Base-by-base conservation (phyloP, 345 rosid genomes). In the Linum trigynum region DNA sequence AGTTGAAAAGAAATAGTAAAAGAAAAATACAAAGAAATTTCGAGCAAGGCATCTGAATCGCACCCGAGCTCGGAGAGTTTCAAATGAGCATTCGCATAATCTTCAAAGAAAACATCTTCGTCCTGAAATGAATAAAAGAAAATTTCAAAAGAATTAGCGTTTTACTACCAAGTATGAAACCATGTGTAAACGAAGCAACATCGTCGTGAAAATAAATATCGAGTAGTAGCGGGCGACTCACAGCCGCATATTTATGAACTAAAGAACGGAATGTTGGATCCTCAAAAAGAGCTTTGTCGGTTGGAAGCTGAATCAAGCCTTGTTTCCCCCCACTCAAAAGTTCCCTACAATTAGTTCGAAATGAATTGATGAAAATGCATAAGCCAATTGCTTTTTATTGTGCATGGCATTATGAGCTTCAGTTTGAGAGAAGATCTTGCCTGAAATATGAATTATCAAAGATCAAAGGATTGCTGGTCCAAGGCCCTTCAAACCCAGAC, bases 31-130 rank as follows among this genome's bases (percentile, higher is more conserved):
- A 9, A 1, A 2, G 53, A 10, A 48, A 3, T 5, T 9, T 48
- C 14, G 53, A 48, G 15, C 15, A 6, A 6, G 3, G 53, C 1
- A 48, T 48, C 15, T 48, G 11, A 9, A 0, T 1, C 66, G 37
- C 39, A 74, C 73, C 73, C 73, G 7, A 69, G 70, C 17, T 69
- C 70, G 3, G 77, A 74, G 17, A 74, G 77, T 67, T 74, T 74
- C 66, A 74, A 4, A 65, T 74, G 73, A 53, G 70, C 73, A 61
- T 74, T 73, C 14, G 64, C 67, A 60, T 65, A 74, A 55, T 65
- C 73, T 15, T 45, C 70, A 55, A 74, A 69, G 59, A 74, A 74
- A 4, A 64, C 77, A 65, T 74, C 73, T 58, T 74, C 73, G 9
- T 69, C 70, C 72, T 65, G 53, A 23, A 23, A 23, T 23, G 32